phyloP scores from a whole-genome alignment of 768 basidiomycete species.

The Leccinum imitatum region DNA sequence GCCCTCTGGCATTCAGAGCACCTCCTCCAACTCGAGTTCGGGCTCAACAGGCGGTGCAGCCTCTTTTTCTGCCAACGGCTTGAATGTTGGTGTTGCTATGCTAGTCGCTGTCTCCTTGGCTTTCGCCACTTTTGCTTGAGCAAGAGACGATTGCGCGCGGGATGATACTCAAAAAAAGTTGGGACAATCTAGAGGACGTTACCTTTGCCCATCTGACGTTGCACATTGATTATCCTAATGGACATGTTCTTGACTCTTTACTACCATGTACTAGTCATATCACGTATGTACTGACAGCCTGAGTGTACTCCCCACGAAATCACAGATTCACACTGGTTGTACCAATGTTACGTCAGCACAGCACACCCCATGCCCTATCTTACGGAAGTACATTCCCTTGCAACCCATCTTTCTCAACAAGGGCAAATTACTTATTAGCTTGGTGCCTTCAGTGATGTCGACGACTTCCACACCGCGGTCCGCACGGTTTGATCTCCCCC shows the following conservation, averaged over 20 bases:
- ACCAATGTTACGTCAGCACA: slow-evolving; percentile 23
- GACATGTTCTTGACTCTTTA: not conserved
- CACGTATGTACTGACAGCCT: not conserved
- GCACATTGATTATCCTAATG: slow-evolving; percentile 1
- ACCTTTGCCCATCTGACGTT: not conserved
- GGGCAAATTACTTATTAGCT: not conserved
- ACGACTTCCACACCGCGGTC: slow-evolving; percentile 29
- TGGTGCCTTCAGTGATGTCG: slow-evolving; percentile 25
- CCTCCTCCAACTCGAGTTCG: slow-evolving; percentile 24
- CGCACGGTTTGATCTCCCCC: slow-evolving; percentile 39
- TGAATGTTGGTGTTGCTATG: slow-evolving; percentile 28
- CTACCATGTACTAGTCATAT: not conserved
- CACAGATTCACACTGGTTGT: not conserved
- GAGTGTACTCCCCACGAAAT: not conserved
- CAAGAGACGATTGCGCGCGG: not conserved
- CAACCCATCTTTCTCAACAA: not conserved
- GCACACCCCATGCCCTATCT: not conserved
- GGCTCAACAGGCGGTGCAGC: slow-evolving; percentile 20
- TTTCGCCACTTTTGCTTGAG: slow-evolving; percentile 37
- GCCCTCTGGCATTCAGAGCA: slow-evolving; percentile 27
- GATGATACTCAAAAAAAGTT: not conserved
- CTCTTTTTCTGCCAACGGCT: slow-evolving; percentile 20
- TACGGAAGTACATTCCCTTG: not conserved
- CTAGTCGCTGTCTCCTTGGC: slow-evolving; percentile 35
- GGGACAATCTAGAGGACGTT: not conserved